Conservation (phyloP, 495 filamentous ascomycete genomes). For the Hapsidospora chrysogenum region DNA sequence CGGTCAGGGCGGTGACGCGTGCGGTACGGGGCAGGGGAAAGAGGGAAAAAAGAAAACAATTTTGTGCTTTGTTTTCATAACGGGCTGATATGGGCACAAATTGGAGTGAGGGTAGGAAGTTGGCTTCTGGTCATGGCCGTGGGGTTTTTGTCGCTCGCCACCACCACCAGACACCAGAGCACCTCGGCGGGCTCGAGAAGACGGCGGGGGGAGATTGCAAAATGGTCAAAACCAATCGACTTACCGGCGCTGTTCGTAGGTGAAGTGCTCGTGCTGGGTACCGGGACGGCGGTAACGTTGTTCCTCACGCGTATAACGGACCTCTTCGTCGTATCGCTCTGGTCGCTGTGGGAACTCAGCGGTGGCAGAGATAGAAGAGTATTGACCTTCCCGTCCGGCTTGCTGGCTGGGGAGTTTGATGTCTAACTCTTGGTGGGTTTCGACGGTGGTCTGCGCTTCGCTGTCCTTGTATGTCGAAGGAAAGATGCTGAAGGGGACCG, state of each 20-base stretch:
- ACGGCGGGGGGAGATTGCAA: background rate
- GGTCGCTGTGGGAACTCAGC: constrained; percentile 42
- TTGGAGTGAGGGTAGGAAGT: too few relatives aligned
- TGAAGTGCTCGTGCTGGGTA: constrained; percentile 32
- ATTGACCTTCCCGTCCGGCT: constrained; percentile 92
- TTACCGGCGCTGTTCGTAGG: constrained; percentile 34
- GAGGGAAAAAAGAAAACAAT: too few relatives aligned
- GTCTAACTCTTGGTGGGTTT: constrained; percentile 64
- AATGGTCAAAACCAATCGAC: constrained; percentile 8
- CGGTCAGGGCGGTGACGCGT: background rate
- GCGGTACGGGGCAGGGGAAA: too few relatives aligned
- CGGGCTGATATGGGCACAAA: too few relatives aligned
- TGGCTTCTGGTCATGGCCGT: too few relatives aligned
- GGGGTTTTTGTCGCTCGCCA: too few relatives aligned
- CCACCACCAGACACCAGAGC: too few relatives aligned
- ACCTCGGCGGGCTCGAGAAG: too few relatives aligned
- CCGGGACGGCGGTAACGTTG: constrained; percentile 48
- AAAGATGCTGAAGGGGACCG: constrained; percentile 99
- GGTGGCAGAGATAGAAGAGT: constrained; percentile 44
- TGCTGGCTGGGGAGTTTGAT: constrained; percentile 53
- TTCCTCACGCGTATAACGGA: constrained; percentile 54
- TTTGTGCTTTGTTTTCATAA: too few relatives aligned
- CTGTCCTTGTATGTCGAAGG: constrained; percentile 93
- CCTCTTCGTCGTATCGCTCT: constrained; percentile 65
- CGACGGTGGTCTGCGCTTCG: constrained; percentile 60